phyloP scores from a whole-genome alignment of 2,329 filamentous ascomycete genomes.

The Pyricularia pennisetigena region DNA sequence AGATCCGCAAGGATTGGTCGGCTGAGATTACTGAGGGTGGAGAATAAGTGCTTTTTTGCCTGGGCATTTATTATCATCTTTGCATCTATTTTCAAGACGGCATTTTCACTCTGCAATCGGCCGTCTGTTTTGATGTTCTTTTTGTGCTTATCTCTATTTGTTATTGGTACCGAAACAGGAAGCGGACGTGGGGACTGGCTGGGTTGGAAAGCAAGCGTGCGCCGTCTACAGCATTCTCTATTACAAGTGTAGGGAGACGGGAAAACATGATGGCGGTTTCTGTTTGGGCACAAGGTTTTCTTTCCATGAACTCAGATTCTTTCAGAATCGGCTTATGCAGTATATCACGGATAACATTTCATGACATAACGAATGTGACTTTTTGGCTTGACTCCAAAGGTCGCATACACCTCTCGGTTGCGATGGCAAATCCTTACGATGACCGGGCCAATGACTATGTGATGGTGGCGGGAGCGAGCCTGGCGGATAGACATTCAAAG shows the following conservation, averaged over 20 bases:
- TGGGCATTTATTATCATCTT: neutral
- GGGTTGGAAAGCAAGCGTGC: neutral
- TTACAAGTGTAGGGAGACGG: neutral
- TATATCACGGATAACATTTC: neutral
- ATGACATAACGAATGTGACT: neutral
- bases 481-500: neutral
- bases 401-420: neutral
- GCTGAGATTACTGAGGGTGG: conserved; percentile 42
- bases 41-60: conserved; percentile 11
- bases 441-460: neutral
- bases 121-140: too few relatives aligned
- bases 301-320: neutral
- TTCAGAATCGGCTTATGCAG: neutral
- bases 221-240: neutral
- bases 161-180: neutral
- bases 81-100: neutral
- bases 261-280: neutral
- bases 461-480: neutral
- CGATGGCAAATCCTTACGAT: neutral
- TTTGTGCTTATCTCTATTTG: neutral
- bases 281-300: neutral
- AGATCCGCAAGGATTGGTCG: conserved; percentile 52
- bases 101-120: too few relatives aligned
- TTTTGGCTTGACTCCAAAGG: neutral
- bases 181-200: neutral